phyloP scores from a whole-genome alignment of 106 monocot species.

The Acorus gramineus region DNA sequence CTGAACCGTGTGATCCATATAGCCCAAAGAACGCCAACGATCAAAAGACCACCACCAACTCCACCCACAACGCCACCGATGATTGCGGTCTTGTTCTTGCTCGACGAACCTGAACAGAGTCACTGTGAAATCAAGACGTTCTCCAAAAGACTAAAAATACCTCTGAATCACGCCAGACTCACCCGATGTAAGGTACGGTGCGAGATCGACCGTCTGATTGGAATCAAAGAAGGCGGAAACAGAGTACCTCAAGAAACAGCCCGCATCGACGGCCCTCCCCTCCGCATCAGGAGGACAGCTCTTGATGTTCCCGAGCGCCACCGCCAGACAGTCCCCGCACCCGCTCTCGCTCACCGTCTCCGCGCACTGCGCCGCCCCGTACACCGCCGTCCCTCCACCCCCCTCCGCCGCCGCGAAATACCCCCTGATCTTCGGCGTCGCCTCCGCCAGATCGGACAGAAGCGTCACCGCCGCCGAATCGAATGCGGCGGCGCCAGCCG shows the following conservation, averaged over 20 bases:
- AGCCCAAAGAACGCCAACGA: conserved; percentile 17
- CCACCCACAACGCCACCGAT: conserved; percentile 40
- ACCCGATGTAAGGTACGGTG: background rate
- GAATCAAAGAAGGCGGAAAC: conserved; percentile 16
- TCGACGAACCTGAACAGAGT: conserved; percentile 17
- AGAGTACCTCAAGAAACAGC: background rate
- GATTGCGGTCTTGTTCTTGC: conserved; percentile 18
- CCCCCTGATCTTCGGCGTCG: background rate
- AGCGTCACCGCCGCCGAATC: conserved; percentile 7
- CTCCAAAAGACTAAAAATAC: background rate
- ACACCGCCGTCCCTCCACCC: conserved; percentile 4
- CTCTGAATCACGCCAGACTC: conserved; percentile 12
- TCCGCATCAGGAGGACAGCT: background rate
- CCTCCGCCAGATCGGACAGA: conserved; percentile 18
- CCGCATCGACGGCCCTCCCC: background rate
- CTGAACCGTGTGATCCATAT: conserved; percentile 22
- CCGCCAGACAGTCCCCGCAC: background rate
- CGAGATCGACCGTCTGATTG: conserved; percentile 41
- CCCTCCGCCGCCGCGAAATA: background rate
- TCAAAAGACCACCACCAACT: conserved; percentile 13
- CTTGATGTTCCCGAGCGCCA: background rate
- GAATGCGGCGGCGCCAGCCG: background rate
- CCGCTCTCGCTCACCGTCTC: background rate
- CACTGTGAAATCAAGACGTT: background rate
- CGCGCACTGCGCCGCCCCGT: conserved; percentile 2